phyloP scores from a whole-genome alignment of 306 rosid genomes.

The Crotalaria pallida region DNA sequence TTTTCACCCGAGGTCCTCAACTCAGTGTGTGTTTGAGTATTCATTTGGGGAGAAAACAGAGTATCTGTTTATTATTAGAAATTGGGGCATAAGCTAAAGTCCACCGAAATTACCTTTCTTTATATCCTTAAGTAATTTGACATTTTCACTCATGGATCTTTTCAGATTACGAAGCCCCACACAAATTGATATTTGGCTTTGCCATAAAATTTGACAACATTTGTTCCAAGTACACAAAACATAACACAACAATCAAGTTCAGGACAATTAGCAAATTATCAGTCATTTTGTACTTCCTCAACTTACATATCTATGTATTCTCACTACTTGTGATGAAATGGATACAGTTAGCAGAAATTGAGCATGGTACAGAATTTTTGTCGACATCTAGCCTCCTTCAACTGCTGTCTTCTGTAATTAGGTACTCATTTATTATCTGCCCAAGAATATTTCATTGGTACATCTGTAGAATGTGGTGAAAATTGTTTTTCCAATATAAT shows the following conservation, averaged over 20 bases:
- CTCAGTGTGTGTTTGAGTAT: neutral
- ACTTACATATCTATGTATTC: neutral
- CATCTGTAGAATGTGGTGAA: neutral
- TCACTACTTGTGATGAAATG: constrained; percentile 22
- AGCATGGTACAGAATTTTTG: constrained; percentile 71
- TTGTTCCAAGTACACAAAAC: neutral
- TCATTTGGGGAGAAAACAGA: neutral
- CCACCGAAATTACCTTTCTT: neutral
- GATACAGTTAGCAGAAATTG: constrained; percentile 68
- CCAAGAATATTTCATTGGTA: neutral
- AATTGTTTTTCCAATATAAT: constrained; percentile 4
- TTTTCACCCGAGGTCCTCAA: neutral
- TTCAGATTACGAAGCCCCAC: neutral
- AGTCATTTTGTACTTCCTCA: neutral
- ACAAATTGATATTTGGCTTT: neutral
- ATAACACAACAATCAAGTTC: neutral
- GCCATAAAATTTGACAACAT: neutral
- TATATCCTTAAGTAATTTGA: neutral
- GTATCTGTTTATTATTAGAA: neutral
- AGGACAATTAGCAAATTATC: neutral
- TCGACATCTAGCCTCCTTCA: constrained; percentile 67
- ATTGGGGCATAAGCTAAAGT: neutral
- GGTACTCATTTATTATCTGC: constrained; percentile 36
- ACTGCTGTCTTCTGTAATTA: constrained; percentile 65
- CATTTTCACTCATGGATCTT: neutral